A percentile compares a stretch with the other conserved stretches of the same genome.
Evolutionary conservation across 1,284 basidiomycete species (phyloP).

Genomic region (Trichosporon sp.): DNA sequence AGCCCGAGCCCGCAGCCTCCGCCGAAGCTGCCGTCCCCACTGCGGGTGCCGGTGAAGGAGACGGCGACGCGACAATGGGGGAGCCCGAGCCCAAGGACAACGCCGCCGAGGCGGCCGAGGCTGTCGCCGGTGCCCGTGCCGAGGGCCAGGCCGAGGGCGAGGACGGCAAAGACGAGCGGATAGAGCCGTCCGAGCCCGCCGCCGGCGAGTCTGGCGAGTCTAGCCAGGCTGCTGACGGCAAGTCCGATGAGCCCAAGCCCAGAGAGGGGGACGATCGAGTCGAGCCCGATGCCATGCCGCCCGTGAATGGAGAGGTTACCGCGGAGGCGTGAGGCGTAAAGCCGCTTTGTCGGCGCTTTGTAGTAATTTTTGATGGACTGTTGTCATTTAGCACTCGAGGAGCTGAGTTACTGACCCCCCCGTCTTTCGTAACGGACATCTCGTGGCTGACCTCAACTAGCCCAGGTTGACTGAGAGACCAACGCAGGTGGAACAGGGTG

Average conservation of each 20-base stretch:
- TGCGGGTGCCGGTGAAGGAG: not conserved
- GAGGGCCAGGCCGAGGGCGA: not conserved
- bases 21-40: not conserved
- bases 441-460: too few relatives aligned
- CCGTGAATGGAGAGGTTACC: not conserved
- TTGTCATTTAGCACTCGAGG: slow-evolving; percentile 9
- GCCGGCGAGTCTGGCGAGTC: not conserved
- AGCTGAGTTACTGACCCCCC: not conserved
- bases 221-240: too few relatives aligned
- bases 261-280: not conserved
- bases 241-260: too few relatives aligned
- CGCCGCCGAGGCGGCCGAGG: not conserved
- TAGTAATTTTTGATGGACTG: slow-evolving; percentile 14
- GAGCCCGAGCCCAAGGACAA: not conserved
- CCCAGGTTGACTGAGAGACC: too few relatives aligned
- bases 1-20: not conserved
- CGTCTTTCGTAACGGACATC: too few relatives aligned
- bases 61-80: not conserved
- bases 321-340: not conserved
- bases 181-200: not conserved
- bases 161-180: not conserved
- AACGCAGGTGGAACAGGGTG: not conserved
- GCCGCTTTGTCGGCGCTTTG: not conserved
- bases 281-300: slow-evolving; percentile 11
- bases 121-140: not conserved